Evolutionary conservation across 2,329 filamentous ascomycete species (phyloP).

Genomic region (Fonsecaea erecta): DNA sequence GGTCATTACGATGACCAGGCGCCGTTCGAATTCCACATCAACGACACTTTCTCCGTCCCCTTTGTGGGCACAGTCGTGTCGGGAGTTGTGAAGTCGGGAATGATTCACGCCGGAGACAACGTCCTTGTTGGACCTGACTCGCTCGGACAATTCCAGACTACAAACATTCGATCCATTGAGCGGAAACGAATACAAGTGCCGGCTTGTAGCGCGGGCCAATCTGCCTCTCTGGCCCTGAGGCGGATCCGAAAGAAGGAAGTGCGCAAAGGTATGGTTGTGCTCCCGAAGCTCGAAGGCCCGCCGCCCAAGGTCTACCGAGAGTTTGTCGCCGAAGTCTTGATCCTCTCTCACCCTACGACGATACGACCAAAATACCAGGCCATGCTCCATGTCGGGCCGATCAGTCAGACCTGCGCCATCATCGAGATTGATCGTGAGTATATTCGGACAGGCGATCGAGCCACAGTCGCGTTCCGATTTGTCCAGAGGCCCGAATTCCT

Average conservation of each 20-base stretch:
- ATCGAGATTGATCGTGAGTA: slow-evolving; percentile 97
- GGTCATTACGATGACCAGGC: slow-evolving; percentile 88
- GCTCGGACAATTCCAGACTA: slow-evolving; percentile 84
- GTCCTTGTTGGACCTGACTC: slow-evolving; percentile 90
- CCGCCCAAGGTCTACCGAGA: slow-evolving; percentile 74
- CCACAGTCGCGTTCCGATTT: slow-evolving; percentile 90
- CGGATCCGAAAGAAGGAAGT: slow-evolving; percentile 89
- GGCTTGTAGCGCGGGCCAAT: slow-evolving; percentile 87
- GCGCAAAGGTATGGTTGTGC: slow-evolving; percentile 95
- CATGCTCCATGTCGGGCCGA: slow-evolving; percentile 94
- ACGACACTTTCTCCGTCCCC: slow-evolving; percentile 97
- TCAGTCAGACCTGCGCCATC: slow-evolving; percentile 94
- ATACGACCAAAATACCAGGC: slow-evolving; percentile 97
- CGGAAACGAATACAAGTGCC: slow-evolving; percentile 89
- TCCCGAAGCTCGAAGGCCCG: slow-evolving; percentile 76
- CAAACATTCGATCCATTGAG: slow-evolving; percentile 89
- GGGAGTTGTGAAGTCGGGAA: slow-evolving; percentile 85
- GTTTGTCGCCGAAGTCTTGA: slow-evolving; percentile 86
- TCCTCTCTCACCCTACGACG: slow-evolving; percentile 92
- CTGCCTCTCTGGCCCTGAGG: slow-evolving; percentile 87
- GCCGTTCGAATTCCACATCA: slow-evolving; percentile 92
- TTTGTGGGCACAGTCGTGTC: slow-evolving; percentile 96
- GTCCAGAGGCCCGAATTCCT: slow-evolving; percentile 93
- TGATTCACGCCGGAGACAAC: slow-evolving; percentile 86
- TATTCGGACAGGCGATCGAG: slow-evolving; percentile 92